Base-by-base conservation (phyloP, 257 asterid genomes). In the Gynochthodes officinalis region DNA sequence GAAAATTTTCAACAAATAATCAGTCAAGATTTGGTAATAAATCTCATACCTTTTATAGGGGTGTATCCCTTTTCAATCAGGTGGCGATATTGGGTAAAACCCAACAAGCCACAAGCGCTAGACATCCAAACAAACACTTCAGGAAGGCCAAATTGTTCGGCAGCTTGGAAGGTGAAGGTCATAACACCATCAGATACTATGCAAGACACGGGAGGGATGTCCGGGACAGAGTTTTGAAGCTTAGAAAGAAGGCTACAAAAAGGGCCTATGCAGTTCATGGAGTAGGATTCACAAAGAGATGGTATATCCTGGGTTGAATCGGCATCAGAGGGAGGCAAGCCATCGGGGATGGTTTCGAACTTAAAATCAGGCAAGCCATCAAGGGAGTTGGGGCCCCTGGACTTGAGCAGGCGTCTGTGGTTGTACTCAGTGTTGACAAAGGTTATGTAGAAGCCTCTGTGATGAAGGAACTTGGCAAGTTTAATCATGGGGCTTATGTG, bases 161-260 rank as follows among this genome's bases (percentile, higher is more conserved):
- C 95, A 54, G 88, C 95, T 49, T 63, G 30, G 50, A 86, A 5
- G 2, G 88, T 79, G 43, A 86, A 84, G 73, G 80, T 79, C 93
- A 86, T 84, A 2, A 30, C 72, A 8, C 82, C 89, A 44, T 88
- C 93, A 39, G 87, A 77, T 7, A 86, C 84, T n/a, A 88, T 82
- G 68, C 87, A 84, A 48, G 75, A 82, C 61, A 84, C 89, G n/a
- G 85, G 86, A 40, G 91, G 91, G 67, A 2, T 76, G 0, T 72
- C 75, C 0, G 48, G 40, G 15, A 14, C 76, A 15, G 80, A 35
- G 52, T 53, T 14, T 15, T 80, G 77, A 50, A 86, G 81, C 76
- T 65, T 75, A 7, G 73, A 0, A 12, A 88, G 48, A n/a, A 89
- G 85, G 62, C 65, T 81, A 40, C 80, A 77, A 50, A 89, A 82